Evolutionary conservation across 2,329 filamentous ascomycete genomes (phyloP), one percentile per base, ranked within the genome.

Genomic region (Fusarium keratoplasticum): DNA sequence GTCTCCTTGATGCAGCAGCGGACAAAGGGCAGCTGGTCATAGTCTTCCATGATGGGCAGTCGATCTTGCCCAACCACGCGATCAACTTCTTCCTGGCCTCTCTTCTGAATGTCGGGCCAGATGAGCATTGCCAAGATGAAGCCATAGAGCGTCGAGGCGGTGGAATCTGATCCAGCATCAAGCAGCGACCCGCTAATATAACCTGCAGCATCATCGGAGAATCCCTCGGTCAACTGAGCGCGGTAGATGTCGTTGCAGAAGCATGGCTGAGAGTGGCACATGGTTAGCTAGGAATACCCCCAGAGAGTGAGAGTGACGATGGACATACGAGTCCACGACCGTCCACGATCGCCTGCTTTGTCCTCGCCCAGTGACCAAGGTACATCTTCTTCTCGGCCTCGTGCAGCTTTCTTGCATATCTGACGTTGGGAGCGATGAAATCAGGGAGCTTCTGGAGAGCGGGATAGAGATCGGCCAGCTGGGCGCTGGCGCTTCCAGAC

Each of bases 101-200:
- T 47, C 42, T 10, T 47, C 20, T 47, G 42, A 25, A 47, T 2
- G 2, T 47, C 20, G 4, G 42, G 42, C 42, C 42, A 25, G 1
- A 86, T 71, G 0, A 82, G 73, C 86, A 89, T 87, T 7, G 87
- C 88, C 22, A 85, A 80, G 1, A 87, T 78, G 13, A 83, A 78
- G 71, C 79, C 82, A 11, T 76, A 66, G 6, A 84, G 61, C 0
- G 79, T 75, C 1, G 78, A 71, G 0, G 80, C 75, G 0, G 78
- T 76, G 0, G 80, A 81, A 35, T 84, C 82, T 4, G 82, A 77
- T 0, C 78, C 81, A 2, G 81, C 81, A 8, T 80, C 78, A n/a
- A 78, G 74, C n/a, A 73, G 14, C 2, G 62, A 71, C 1, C 76
- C 75, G 40, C 71, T 68, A 4, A 76, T 74, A 33, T 77, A 77